A percentile compares a stretch with the other conserved stretches of the same genome.
Evolutionary conservation across 2,329 filamentous ascomycete species (phyloP).

Genomic region (Neonectria punicea): DNA sequence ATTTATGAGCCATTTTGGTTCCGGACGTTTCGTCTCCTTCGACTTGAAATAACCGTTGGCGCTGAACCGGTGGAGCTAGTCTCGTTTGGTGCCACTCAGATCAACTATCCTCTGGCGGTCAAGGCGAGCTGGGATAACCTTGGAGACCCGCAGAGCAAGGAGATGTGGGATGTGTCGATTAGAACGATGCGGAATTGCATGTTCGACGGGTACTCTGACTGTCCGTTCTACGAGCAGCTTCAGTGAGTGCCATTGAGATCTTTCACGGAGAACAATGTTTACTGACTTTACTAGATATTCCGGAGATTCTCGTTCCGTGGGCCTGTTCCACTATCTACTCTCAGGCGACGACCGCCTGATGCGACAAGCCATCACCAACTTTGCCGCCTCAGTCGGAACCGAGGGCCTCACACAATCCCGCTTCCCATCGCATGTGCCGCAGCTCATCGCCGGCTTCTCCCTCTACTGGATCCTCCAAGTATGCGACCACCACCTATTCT

Average conservation of each 20-base stretch:
- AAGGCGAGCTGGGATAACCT: conserved; percentile 19
- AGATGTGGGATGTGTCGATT: conserved; percentile 39
- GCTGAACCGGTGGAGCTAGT: conserved; percentile 10
- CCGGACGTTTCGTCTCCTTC: conserved; percentile 30
- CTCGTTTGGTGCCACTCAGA: conserved; percentile 17
- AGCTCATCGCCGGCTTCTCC: conserved; percentile 52
- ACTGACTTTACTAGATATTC: conserved; percentile 14
- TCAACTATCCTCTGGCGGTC: conserved; percentile 26
- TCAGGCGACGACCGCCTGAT: conserved; percentile 47
- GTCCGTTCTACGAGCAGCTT: conserved; percentile 49
- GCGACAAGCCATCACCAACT: conserved; percentile 45
- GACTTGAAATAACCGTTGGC: conserved; percentile 20
- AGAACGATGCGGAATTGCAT: conserved; percentile 41
- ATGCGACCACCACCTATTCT: conserved; percentile 50
- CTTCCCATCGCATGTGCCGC: conserved; percentile 48
- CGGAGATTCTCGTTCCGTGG: conserved; percentile 34
- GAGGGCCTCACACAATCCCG: conserved; percentile 50
- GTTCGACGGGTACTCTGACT: conserved; percentile 48
- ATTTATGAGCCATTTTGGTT: conserved; percentile 35
- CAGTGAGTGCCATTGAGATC: conserved; percentile 39
- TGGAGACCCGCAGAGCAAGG: conserved; percentile 11
- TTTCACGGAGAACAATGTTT: conserved; percentile 12
- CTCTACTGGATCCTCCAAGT: conserved; percentile 51
- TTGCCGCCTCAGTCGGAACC: conserved; percentile 35
- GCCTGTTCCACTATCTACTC: conserved; percentile 46